A percentile compares a stretch with the other conserved stretches of the same genome.
phyloP scores from a whole-genome alignment of 2,329 filamentous ascomycete genomes.

The Cadophora malorum region DNA sequence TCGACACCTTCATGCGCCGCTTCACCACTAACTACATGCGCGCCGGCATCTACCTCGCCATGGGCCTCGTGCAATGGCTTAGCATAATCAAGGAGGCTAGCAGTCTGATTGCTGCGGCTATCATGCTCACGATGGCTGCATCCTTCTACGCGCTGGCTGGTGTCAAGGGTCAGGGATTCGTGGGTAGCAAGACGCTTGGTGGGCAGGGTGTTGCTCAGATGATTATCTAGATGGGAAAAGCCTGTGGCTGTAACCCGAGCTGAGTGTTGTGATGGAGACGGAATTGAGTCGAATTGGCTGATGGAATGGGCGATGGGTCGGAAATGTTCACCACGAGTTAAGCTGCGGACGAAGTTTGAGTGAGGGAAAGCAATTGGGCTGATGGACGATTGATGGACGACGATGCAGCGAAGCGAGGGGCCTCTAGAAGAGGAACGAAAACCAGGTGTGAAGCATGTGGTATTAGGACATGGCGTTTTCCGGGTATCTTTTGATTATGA shows the following conservation, averaged over 20 bases:
- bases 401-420: neutral
- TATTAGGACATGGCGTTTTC: conserved; percentile 5
- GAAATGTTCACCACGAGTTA: conserved; percentile 4
- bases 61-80: conserved; percentile 85
- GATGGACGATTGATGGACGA: neutral
- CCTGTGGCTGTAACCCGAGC: neutral
- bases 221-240: conserved; percentile 75
- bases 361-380: neutral
- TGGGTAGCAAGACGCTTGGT: conserved; percentile 94
- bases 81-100: conserved; percentile 70
- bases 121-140: conserved; percentile 78
- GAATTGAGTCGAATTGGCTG: neutral
- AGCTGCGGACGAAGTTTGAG: neutral
- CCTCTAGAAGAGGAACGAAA: conserved; percentile 6
- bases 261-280: neutral
- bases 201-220: conserved; percentile 95
- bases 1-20: conserved; percentile 87
- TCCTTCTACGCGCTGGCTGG: conserved; percentile 82
- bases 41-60: conserved; percentile 81
- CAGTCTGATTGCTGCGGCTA: conserved; percentile 83
- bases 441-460: conserved; percentile 12
- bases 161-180: conserved; percentile 83
- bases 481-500: conserved; percentile 5
- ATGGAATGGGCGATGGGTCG: neutral
- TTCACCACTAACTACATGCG: conserved; percentile 98